These are phyloP conservation scores for Rhodotorula mucilaginosa DNA, from an alignment of 1,284 basidiomycete species.

Conservation along the genomic window DNA sequence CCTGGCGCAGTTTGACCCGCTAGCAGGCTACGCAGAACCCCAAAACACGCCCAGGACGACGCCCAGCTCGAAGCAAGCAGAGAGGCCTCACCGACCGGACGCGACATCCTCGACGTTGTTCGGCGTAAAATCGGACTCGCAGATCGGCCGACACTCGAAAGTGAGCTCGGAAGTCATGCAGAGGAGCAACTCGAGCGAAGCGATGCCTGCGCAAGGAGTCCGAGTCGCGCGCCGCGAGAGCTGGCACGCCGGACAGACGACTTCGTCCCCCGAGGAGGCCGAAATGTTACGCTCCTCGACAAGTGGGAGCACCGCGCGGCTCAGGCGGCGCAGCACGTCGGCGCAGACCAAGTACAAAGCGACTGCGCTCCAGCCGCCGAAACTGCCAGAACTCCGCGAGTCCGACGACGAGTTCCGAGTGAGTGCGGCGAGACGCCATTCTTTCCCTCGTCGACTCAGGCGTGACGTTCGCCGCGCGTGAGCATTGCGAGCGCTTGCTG, in stretches of 20 bases:
- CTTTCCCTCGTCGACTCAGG: neutral
- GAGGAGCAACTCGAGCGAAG: neutral
- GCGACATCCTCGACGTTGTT: neutral
- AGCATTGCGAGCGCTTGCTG: neutral
- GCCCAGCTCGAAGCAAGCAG: neutral
- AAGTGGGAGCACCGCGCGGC: neutral
- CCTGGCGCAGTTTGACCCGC: slow-evolving; percentile 18
- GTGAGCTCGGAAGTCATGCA: neutral
- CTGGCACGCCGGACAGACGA: neutral
- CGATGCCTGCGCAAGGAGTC: neutral
- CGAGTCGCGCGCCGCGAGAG: neutral
- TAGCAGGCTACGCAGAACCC: slow-evolving; percentile 13
- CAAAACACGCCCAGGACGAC: neutral
- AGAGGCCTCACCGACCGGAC: neutral
- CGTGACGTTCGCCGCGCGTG: neutral
- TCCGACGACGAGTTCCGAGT: slow-evolving; percentile 34
- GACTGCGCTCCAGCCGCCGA: slow-evolving; percentile 19
- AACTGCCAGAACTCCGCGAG: slow-evolving; percentile 15
- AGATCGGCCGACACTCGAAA: neutral
- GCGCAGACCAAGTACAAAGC: neutral
- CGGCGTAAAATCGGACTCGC: neutral
- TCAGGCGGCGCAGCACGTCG: neutral
- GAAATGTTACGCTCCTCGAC: neutral
- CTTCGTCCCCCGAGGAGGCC: neutral
- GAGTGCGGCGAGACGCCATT: neutral